phyloP scores from a whole-genome alignment of 345 rosid species.

The Rubroshorea leprosula region DNA sequence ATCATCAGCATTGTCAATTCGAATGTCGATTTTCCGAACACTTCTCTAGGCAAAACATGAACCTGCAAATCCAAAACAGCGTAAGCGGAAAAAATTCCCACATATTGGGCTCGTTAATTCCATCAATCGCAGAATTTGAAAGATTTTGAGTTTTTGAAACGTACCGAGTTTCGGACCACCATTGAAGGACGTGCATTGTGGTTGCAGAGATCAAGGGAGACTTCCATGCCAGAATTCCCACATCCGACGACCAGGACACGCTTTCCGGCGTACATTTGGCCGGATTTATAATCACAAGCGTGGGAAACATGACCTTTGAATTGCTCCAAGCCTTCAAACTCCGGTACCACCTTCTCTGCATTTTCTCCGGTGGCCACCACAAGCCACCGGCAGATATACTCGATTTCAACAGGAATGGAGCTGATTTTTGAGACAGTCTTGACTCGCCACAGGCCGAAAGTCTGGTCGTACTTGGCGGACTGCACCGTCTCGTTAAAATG shows the following conservation, averaged over 20 bases:
- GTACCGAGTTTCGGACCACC: slow-evolving; percentile 81
- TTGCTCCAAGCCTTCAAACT: slow-evolving; percentile 59
- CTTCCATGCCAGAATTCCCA: slow-evolving; percentile 94
- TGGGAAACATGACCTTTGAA: slow-evolving; percentile 60
- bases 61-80: slow-evolving; percentile 47
- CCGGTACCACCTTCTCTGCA: slow-evolving; percentile 72
- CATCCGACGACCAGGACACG: slow-evolving; percentile 77
- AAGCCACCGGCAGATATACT: slow-evolving; percentile 74
- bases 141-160: slow-evolving; percentile 23
- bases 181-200: slow-evolving; percentile 65
- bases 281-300: slow-evolving; percentile 76
- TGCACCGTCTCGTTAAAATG: slow-evolving; percentile 64
- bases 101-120: neutral
- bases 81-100: neutral
- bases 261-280: slow-evolving; percentile 49
- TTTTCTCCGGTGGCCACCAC: slow-evolving; percentile 92
- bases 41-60: slow-evolving; percentile 85
- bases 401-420: slow-evolving; percentile 39
- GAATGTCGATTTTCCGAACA: slow-evolving; percentile 67
- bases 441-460: slow-evolving; percentile 67
- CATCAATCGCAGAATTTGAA: neutral
- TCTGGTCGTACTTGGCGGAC: slow-evolving; percentile 63
- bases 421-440: slow-evolving; percentile 38
- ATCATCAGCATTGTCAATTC: slow-evolving; percentile 50
- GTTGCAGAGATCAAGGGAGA: slow-evolving; percentile 74